A percentile compares a stretch with the other conserved stretches of the same genome.
These are phyloP conservation scores for Schoenoplectus tabernaemontani DNA, from an alignment of 202 grass and related monocot genomes.

Conservation along the genomic window DNA sequence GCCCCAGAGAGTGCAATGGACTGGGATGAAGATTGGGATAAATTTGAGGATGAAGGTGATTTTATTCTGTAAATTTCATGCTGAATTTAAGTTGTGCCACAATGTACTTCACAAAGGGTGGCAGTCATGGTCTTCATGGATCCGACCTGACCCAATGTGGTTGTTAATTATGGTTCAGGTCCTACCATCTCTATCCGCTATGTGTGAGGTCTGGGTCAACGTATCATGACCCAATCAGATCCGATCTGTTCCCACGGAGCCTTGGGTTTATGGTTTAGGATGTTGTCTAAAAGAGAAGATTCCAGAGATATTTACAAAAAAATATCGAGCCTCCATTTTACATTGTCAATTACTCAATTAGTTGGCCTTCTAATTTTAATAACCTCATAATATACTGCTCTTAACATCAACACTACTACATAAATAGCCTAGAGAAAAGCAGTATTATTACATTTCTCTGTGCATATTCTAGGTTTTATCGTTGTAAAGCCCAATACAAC, in stretches of 20 bases:
- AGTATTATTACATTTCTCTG: background rate
- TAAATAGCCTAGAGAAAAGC: background rate
- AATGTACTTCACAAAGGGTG: background rate
- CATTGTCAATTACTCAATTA: background rate
- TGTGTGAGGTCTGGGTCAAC: background rate
- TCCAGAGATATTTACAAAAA: background rate
- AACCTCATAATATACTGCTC: background rate
- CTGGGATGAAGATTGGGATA: slow-evolving; percentile 99
- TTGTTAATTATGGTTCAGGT: background rate
- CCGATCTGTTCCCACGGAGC: background rate
- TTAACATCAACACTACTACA: background rate
- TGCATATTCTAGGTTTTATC: slow-evolving; percentile 64
- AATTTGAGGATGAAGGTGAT: slow-evolving; percentile 97
- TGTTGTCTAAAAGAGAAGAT: background rate
- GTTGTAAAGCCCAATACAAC: slow-evolving; percentile 61
- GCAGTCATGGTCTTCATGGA: background rate
- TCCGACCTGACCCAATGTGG: background rate
- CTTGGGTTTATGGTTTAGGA: background rate
- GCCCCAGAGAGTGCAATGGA: slow-evolving; percentile 55
- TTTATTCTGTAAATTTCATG: slow-evolving; percentile 9
- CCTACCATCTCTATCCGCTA: background rate
- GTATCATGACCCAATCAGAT: background rate
- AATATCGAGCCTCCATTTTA: background rate
- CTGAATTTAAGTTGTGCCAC: slow-evolving; percentile 1
- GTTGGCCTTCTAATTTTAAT: background rate